Conservation (phyloP, 257 asterid species). For the Fraxinus cuspidata region DNA sequence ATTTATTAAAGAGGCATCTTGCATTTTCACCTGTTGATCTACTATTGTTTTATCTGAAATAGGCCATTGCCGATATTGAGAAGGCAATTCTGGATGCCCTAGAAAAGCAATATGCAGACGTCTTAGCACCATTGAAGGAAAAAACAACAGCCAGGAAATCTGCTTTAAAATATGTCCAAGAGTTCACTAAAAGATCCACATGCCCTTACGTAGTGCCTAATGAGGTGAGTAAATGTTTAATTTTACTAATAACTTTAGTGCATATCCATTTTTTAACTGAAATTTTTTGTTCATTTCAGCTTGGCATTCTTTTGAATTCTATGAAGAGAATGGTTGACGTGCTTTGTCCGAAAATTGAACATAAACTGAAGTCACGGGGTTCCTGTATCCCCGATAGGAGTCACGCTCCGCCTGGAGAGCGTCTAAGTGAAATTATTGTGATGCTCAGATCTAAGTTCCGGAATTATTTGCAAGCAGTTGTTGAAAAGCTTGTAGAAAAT, state of each 20-base stretch:
- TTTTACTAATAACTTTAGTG: background rate
- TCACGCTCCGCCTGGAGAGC: slow-evolving; percentile 49
- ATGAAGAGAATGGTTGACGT: slow-evolving; percentile 54
- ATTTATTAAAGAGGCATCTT: slow-evolving; percentile 8
- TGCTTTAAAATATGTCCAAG: slow-evolving; percentile 53
- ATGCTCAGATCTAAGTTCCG: slow-evolving; percentile 60
- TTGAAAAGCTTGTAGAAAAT: slow-evolving; percentile 54
- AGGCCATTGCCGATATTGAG: slow-evolving; percentile 62
- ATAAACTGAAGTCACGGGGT: slow-evolving; percentile 50
- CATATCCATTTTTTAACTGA: background rate
- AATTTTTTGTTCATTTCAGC: slow-evolving; percentile 27
- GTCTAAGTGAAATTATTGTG: slow-evolving; percentile 51
- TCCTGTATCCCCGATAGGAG: slow-evolving; percentile 52
- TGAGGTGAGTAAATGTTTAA: slow-evolving; percentile 33
- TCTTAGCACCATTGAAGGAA: slow-evolving; percentile 48
- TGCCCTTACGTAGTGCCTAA: slow-evolving; percentile 45
- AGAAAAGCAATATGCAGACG: slow-evolving; percentile 61
- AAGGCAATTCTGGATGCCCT: slow-evolving; percentile 54
- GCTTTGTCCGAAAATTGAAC: slow-evolving; percentile 50
- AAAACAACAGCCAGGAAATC: slow-evolving; percentile 45
- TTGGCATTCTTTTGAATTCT: slow-evolving; percentile 54
- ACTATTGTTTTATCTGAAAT: background rate
- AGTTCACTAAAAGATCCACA: slow-evolving; percentile 47
- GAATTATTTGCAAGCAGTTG: slow-evolving; percentile 56
- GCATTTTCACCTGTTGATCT: slow-evolving; percentile 8